Evolutionary conservation across 2,329 filamentous ascomycete genomes (phyloP).

Genomic region (Aspergillus hortae): DNA sequence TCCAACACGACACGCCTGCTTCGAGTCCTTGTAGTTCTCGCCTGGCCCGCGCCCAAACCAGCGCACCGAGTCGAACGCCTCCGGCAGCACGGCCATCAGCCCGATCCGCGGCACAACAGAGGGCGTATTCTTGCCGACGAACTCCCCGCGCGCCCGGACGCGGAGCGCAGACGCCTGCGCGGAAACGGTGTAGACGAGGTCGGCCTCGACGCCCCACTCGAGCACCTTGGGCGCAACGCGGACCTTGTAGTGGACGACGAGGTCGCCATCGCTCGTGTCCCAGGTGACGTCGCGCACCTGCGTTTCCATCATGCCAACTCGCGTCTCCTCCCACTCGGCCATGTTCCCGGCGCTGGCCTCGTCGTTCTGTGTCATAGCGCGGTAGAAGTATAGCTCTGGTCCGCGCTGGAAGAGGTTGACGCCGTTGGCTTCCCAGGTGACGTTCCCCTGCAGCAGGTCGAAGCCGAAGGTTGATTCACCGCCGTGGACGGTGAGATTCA

Average conservation of each 20-base stretch:
- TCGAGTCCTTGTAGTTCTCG: constrained; percentile 66
- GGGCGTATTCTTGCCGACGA: constrained; percentile 35
- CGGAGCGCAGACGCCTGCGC: constrained; percentile 19
- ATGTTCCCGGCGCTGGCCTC: constrained; percentile 43
- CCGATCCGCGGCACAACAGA: constrained; percentile 57
- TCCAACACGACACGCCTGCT: constrained; percentile 54
- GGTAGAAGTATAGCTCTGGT: constrained; percentile 51
- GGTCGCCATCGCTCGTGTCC: constrained; percentile 13
- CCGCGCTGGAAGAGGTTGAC: constrained; percentile 7
- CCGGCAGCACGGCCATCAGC: constrained; percentile 52
- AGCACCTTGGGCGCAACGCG: constrained; percentile 59
- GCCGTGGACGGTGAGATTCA: not conserved
- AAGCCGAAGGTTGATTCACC: not conserved
- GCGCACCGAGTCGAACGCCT: constrained; percentile 45
- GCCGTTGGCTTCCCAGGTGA: constrained; percentile 1
- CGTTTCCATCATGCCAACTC: constrained; percentile 32
- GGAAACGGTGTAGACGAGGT: constrained; percentile 52
- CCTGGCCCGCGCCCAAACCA: constrained; percentile 66
- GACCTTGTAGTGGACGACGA: constrained; percentile 44
- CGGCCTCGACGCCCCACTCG: constrained; percentile 55
- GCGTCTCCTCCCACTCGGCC: constrained; percentile 55
- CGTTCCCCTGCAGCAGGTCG: not conserved
- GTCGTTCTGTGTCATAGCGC: constrained; percentile 65
- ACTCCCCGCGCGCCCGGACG: constrained; percentile 46
- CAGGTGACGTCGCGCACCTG: constrained; percentile 30